Percentiles rank a stretch among this genome's conserved stretches.
phyloP scores from a whole-genome alignment of 1,139 yeast species.

The Taphrina flavorubra region DNA sequence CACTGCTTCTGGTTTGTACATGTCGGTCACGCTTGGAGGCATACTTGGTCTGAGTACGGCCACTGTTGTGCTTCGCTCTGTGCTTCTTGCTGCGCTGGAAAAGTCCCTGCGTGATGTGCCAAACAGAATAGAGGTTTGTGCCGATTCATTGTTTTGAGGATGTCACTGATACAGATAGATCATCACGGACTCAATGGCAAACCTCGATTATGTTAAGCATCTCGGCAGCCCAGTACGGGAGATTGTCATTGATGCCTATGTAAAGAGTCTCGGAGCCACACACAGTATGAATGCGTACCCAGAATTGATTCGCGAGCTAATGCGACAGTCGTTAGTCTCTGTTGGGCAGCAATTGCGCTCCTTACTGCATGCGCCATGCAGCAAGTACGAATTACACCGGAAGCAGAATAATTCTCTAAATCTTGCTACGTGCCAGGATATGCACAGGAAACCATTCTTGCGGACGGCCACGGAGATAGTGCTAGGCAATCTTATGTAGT shows the following conservation, averaged over 20 bases:
- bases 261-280: conserved; percentile 4
- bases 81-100: neutral
- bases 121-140: conserved; percentile 3
- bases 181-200: neutral
- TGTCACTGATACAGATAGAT: neutral
- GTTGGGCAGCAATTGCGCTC: neutral
- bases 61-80: conserved; percentile 4
- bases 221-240: neutral
- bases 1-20: conserved; percentile 17
- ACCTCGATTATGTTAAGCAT: conserved; percentile 3
- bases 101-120: neutral
- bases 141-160: neutral
- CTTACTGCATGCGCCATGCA: conserved; percentile 1
- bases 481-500: no score
- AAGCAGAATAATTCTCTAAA: neutral
- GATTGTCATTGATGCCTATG: conserved; percentile 4
- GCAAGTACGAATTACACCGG: conserved; percentile 5
- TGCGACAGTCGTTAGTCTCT: neutral
- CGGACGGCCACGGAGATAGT: no score
- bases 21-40: conserved; percentile 12
- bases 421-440: no score
- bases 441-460: no score
- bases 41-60: conserved; percentile 8
- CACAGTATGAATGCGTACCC: neutral
- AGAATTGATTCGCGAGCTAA: neutral